Conservation (phyloP, 73 alveolate species). For the Tetrahymena borealis region DNA sequence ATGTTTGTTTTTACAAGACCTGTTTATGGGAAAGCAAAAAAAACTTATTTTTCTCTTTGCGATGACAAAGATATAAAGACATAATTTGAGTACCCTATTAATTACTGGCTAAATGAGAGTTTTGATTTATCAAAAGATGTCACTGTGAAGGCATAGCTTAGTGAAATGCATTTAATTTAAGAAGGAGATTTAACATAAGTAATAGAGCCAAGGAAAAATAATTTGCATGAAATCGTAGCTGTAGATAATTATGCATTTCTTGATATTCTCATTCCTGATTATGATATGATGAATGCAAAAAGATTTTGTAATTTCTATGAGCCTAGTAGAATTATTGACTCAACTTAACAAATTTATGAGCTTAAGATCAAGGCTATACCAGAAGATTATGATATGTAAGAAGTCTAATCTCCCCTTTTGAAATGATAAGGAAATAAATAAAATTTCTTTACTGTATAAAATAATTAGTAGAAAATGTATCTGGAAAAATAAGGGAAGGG, state of each 20-base stretch:
- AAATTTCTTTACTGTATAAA: background rate
- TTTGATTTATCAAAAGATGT: background rate
- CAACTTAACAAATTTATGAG: background rate
- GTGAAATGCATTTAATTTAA: background rate
- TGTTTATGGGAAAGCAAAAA: conserved; percentile 18
- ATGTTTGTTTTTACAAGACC: conserved; percentile 48
- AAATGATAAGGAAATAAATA: background rate
- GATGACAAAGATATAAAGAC: background rate
- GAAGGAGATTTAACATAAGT: background rate
- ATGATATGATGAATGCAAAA: conserved; percentile 1
- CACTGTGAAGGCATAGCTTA: background rate
- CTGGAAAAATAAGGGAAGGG: too few relatives aligned
- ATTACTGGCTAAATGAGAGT: background rate
- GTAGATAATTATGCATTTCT: conserved; percentile 43
- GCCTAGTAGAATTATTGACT: background rate
- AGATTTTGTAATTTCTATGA: background rate
- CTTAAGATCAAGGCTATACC: background rate
- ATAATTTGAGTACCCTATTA: background rate
- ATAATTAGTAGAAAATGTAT: background rate
- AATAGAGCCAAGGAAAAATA: background rate
- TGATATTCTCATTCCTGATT: conserved; percentile 36
- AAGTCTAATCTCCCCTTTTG: background rate
- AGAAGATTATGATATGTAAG: background rate
- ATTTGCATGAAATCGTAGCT: conserved; percentile 44
- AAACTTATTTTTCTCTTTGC: background rate